Base-by-base conservation (phyloP, 179 eudicot species). In the Silene noctiflora region DNA sequence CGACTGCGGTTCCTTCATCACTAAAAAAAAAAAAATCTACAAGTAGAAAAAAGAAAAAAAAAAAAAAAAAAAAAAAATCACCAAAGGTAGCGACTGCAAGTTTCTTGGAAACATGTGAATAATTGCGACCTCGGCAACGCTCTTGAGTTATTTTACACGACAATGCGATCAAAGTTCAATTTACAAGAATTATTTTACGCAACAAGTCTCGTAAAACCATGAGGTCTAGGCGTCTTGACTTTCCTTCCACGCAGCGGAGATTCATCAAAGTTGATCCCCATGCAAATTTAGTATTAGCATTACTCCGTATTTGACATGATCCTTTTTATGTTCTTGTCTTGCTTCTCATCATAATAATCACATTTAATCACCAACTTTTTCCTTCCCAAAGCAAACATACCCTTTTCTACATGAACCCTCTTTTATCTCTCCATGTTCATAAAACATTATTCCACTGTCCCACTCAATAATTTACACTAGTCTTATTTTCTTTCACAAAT, bases 361-460 rank as follows among this genome's bases (percentile, higher is more conserved):
- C 9, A 19, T n/a, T 8, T 61, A 3, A 8, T 80, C 68, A 80
- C 80, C 80, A 59, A 77, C 81, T 81, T 77, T 81, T 81, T 80
- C 66, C 35, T 24, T 76, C 61, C 77, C 71, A 71, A 81, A 81
- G 84, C 84, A 77, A 81, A 73, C 84, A 81, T 81, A 70, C 80
- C 75, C 53, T 53, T 13, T 73, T 72, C 58, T 61, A 72, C 81
- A 73, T 77, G 81, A 75, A 67, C 27, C 46, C 3, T 27, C 35
- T 51, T 9, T 72, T 61, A 22, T 64, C 60, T 70, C 33, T 27
- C n/a, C 62, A 42, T 77, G 25, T 64, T 46, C 53, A 29, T 29
- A 29, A 29, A 25, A 25, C 27, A 25, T 25, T 1, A 1, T 25
- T 25, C 27, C 2, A 0, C 1, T 25, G 27, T 25, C 27, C 27